Evolutionary conservation across 164 flowering plant species (phyloP), one percentile per base, ranked within the genome.

Genomic region (Magnolia officinalis): DNA sequence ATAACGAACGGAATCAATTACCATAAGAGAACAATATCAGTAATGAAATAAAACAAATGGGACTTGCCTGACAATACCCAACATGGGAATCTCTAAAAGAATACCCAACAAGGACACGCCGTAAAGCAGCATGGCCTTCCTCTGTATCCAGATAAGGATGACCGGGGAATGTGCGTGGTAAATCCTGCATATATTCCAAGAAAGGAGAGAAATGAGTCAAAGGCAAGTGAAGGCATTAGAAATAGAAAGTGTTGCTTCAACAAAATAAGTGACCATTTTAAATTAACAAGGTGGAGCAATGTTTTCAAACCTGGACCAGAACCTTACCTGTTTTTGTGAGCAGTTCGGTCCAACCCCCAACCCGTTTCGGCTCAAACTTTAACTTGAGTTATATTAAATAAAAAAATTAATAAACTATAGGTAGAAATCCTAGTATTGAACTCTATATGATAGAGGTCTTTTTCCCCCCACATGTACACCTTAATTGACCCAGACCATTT

Each of bases 51-150:
- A 55, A 10, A 37, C 1, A 59, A 78, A 13, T 13, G 50, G 29
- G 67, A 59, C 82, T 55, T 63, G 90, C 97, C 96, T 92, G 99
- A 83, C 98, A 96, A 67, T 96, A 96, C 58, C 98, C 99, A 78
- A 96, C 99, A 84, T 91, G 90, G 72, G 93, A 94, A 82, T 96
- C 98, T 75, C 99, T 89, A 68, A 96, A 96, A 50, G 99, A 96
- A 79, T 92, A 96, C 9, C 86, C 94, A 72, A 94, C 97, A 87
- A 96, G 97, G 74, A 96, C 98, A 67, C 95, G 96, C 72, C 97
- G 80, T 0, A 96, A 86, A 82, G 99, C 84, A 80, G 97, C 94
- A 84, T 92, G 98, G 72, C 97, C 96, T 78, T 94, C 95, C 21
- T 88, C 84, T 51, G 99, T 92, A 86, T 96, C 99, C 81, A 96